phyloP scores from a whole-genome alignment of 257 asterid genomes.

The Prunella vulgaris region DNA sequence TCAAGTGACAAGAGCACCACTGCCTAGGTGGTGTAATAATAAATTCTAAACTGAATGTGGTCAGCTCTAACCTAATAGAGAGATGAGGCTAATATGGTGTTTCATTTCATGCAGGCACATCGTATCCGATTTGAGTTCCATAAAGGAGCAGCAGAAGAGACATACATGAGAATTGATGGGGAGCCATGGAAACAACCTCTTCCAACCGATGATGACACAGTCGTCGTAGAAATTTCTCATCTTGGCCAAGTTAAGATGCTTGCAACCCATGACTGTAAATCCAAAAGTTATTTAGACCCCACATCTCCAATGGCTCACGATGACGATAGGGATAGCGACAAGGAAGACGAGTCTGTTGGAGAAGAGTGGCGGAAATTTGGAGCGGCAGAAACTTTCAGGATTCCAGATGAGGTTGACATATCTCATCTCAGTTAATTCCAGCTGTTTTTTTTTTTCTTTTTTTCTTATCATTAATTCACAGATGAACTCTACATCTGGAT shows the following conservation, averaged over 20 bases:
- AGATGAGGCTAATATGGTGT: neutral
- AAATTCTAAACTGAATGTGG: neutral
- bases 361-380: conserved; percentile 77
- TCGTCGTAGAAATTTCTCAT: conserved; percentile 67
- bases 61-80: neutral
- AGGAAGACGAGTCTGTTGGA: conserved; percentile 43
- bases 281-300: conserved; percentile 56
- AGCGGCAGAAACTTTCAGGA: conserved; percentile 72
- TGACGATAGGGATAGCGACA: conserved; percentile 48
- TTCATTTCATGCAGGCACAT: conserved; percentile 39
- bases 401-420: conserved; percentile 79
- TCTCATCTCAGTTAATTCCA: conserved; percentile 55
- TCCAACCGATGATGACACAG: conserved; percentile 61
- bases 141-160: conserved; percentile 59
- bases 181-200: conserved; percentile 95
- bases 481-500: neutral
- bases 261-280: conserved; percentile 56
- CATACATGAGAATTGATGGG: conserved; percentile 89
- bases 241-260: conserved; percentile 80
- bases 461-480: neutral
- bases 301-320: conserved; percentile 36
- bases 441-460: neutral
- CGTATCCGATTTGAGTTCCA: conserved; percentile 69
- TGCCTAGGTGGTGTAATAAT: neutral
- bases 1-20: neutral